Evolutionary conservation across 495 filamentous ascomycete species (phyloP).

Genomic region (Alectoria sarmentosa): DNA sequence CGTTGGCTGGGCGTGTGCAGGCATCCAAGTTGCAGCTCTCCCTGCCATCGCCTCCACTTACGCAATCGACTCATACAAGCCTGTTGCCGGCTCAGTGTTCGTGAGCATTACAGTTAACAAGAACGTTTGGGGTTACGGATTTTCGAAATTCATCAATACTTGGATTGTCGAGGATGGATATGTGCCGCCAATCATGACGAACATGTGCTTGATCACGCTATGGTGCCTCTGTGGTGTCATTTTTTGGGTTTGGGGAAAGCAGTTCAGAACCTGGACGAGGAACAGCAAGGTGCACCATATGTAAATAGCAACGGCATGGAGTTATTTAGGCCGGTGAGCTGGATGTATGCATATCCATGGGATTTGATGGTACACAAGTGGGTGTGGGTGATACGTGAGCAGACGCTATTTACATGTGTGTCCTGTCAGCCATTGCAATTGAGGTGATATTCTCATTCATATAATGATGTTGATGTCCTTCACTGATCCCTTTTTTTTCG

Average conservation of each 20-base stretch:
- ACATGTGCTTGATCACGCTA: conserved; percentile 45
- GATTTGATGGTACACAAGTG: background rate
- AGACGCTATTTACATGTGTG: background rate
- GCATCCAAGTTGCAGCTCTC: conserved; percentile 52
- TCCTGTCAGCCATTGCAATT: background rate
- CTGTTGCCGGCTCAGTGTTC: conserved; percentile 51
- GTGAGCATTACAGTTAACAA: conserved; percentile 56
- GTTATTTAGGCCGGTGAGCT: background rate
- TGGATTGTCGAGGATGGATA: conserved; percentile 36
- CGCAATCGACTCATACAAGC: conserved; percentile 59
- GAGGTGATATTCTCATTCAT: background rate
- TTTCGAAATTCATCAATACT: conserved; percentile 42
- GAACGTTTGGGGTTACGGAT: conserved; percentile 51
- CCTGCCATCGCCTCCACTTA: conserved; percentile 42
- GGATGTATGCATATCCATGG: background rate
- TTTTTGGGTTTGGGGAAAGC: conserved; percentile 53
- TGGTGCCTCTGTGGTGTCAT: conserved; percentile 48
- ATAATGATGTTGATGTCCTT: background rate
- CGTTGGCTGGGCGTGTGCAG: conserved; percentile 47
- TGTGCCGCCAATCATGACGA: conserved; percentile 45
- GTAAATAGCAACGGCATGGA: conserved; percentile 26
- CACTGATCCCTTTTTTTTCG: too few relatives aligned
- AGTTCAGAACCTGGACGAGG: conserved; percentile 46
- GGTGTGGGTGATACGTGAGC: background rate
- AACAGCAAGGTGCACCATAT: conserved; percentile 48